Percentiles rank a stretch among this genome's conserved stretches.
Conservation (phyloP, 768 basidiomycete genomes). For the Suillus subaureus region DNA sequence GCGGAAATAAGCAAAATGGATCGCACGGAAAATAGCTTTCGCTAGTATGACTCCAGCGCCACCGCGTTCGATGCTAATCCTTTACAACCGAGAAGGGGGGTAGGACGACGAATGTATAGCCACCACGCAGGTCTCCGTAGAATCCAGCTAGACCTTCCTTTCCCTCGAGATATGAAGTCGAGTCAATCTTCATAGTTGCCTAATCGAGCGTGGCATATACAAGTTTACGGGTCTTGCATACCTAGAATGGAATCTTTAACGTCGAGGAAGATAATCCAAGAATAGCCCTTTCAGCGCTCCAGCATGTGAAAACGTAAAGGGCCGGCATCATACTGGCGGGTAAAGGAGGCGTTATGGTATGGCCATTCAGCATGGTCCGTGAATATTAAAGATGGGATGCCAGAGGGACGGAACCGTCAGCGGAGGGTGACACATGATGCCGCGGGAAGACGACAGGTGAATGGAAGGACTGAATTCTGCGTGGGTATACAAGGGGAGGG, state of each 20-base stretch:
- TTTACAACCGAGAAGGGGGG: background rate
- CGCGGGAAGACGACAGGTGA: constrained; percentile 15
- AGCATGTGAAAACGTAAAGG: constrained; percentile 14
- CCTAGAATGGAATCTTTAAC: constrained; percentile 33
- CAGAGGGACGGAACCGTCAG: constrained; percentile 31
- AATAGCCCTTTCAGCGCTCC: background rate
- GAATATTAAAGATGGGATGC: background rate
- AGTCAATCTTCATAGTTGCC: constrained; percentile 5
- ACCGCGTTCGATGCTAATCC: background rate
- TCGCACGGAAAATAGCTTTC: background rate
- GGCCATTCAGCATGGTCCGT: constrained; percentile 7
- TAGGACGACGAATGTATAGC: constrained; percentile 9
- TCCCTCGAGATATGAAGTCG: constrained; percentile 7
- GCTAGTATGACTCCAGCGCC: background rate
- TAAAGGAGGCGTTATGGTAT: too few relatives aligned
- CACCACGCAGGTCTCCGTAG: constrained; percentile 10
- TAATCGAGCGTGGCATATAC: background rate
- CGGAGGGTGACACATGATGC: constrained; percentile 25
- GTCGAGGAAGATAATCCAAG: constrained; percentile 6
- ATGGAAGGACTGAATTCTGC: constrained; percentile 16
- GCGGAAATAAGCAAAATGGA: constrained; percentile 4
- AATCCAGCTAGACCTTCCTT: constrained; percentile 9
- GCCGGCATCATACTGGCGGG: background rate
- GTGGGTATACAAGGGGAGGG: constrained; percentile 30
- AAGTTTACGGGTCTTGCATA: constrained; percentile 20